These are phyloP conservation scores for Cryptococcus neoformans DNA, from an alignment of 1,284 basidiomycete genomes.

Conservation along the genomic window DNA sequence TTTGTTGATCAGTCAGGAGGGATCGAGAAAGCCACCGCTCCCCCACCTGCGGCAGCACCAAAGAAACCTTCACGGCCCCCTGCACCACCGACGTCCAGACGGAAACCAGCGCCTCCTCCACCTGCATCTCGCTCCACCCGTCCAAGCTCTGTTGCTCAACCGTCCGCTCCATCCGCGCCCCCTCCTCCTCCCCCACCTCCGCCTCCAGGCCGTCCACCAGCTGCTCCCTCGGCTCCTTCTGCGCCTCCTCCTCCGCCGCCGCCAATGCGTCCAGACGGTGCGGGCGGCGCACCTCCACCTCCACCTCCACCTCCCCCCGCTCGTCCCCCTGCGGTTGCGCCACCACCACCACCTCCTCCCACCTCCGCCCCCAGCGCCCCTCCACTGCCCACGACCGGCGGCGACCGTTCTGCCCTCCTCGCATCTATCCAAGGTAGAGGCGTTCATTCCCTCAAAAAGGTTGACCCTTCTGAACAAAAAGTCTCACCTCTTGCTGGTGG, in stretches of 20 bases:
- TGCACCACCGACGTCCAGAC: conserved; percentile 42
- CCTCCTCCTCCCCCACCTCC: conserved; percentile 29
- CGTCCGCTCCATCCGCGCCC: conserved; percentile 41
- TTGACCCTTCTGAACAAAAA: conserved; percentile 34
- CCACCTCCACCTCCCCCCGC: conserved; percentile 54
- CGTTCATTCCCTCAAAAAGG: conserved; percentile 71
- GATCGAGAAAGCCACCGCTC: conserved; percentile 32
- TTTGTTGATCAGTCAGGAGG: conserved; percentile 65
- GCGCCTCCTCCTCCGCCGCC: conserved; percentile 25
- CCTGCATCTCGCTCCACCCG: conserved; percentile 47
- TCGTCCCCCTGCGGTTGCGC: conserved; percentile 75
- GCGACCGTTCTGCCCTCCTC: conserved; percentile 61
- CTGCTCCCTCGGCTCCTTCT: conserved; percentile 20
- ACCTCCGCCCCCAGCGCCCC: conserved; percentile 50
- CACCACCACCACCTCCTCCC: conserved; percentile 66
- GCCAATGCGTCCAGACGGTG: conserved; percentile 8
- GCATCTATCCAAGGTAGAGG: conserved; percentile 67
- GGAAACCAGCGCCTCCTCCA: conserved; percentile 51
- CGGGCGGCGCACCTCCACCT: conserved; percentile 21
- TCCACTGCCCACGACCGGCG: conserved; percentile 39
- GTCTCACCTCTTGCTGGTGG: conserved; percentile 53
- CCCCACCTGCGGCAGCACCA: no score
- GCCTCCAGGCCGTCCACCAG: conserved; percentile 36
- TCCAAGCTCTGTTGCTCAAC: conserved; percentile 39
- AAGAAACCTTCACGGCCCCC: conserved; percentile 42